phyloP scores from a whole-genome alignment of 768 basidiomycete genomes.

The Pleurotus ostreatus region DNA sequence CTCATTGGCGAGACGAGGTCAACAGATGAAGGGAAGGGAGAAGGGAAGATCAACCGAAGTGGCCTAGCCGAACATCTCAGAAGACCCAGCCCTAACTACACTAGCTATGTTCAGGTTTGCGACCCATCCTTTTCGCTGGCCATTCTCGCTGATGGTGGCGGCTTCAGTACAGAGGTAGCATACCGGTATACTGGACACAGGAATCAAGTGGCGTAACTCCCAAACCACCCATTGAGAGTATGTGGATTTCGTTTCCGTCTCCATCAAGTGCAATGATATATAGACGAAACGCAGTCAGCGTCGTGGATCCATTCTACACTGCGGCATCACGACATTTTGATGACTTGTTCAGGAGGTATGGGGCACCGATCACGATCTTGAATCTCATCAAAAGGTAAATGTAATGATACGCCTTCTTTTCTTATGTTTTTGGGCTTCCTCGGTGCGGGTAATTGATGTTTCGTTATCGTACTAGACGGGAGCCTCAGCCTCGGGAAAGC shows the following conservation, averaged over 20 bases:
- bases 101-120: slow-evolving; percentile 86
- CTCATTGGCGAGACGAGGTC: slow-evolving; percentile 21
- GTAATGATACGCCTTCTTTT: not conserved
- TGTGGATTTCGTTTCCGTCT: slow-evolving; percentile 19
- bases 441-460: not conserved
- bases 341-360: slow-evolving; percentile 85
- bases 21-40: not conserved
- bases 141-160: not conserved
- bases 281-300: slow-evolving; percentile 55
- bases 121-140: not conserved
- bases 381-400: slow-evolving; percentile 77
- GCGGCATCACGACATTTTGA: slow-evolving; percentile 94
- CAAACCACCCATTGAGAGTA: slow-evolving; percentile 94
- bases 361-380: slow-evolving; percentile 82
- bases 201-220: slow-evolving; percentile 88
- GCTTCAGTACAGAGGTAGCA: slow-evolving; percentile 82
- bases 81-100: slow-evolving; percentile 79
- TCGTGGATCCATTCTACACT: slow-evolving; percentile 92
- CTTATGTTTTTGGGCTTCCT: not conserved
- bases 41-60: not conserved
- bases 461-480: slow-evolving; percentile 35
- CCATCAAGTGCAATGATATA: too few species aligned
- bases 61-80: slow-evolving; percentile 19
- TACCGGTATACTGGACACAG: slow-evolving; percentile 96
- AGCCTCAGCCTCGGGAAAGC: slow-evolving; percentile 78